These are phyloP conservation scores for Aphanocladium album DNA, from an alignment of 2,329 filamentous ascomycete species.

Conservation along the genomic window DNA sequence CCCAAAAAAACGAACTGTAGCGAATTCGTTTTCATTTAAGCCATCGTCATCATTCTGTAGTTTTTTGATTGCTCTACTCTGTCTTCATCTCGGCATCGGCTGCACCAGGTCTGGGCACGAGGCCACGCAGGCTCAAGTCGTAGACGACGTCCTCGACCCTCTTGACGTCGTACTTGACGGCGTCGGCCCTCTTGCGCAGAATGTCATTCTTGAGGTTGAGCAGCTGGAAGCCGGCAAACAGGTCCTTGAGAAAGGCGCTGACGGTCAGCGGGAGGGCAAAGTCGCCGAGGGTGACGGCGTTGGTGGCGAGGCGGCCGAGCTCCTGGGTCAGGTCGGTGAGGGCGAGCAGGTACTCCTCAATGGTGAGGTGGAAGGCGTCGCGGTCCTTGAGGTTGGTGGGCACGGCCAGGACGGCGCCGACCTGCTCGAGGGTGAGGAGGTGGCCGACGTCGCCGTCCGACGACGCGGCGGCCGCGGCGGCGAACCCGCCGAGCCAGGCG, in stretches of 20 bases:
- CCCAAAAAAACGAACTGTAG: no score
- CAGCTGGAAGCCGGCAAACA: slow-evolving; percentile 94
- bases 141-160: slow-evolving; percentile 98
- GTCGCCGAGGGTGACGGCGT: slow-evolving; percentile 89
- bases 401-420: slow-evolving; percentile 73
- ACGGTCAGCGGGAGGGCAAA: slow-evolving; percentile 82
- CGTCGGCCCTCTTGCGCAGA: slow-evolving; percentile 80
- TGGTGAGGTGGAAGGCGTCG: slow-evolving; percentile 90
- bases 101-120: slow-evolving; percentile 54
- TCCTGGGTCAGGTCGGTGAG: slow-evolving; percentile 87
- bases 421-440: slow-evolving; percentile 82
- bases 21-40: background rate
- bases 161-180: slow-evolving; percentile 96
- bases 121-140: slow-evolving; percentile 79
- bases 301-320: slow-evolving; percentile 83
- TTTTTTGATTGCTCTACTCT: slow-evolving; percentile 18
- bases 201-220: slow-evolving; percentile 96
- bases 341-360: slow-evolving; percentile 92
- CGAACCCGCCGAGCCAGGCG: slow-evolving; percentile 76
- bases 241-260: slow-evolving; percentile 86
- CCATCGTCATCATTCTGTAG: background rate
- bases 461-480: slow-evolving; percentile 43
- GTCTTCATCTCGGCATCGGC: slow-evolving; percentile 35
- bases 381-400: slow-evolving; percentile 85
- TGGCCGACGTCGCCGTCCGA: slow-evolving; percentile 51